Base-by-base conservation (phyloP, 2,329 filamentous ascomycete species). In the Exophiala calicioides region DNA sequence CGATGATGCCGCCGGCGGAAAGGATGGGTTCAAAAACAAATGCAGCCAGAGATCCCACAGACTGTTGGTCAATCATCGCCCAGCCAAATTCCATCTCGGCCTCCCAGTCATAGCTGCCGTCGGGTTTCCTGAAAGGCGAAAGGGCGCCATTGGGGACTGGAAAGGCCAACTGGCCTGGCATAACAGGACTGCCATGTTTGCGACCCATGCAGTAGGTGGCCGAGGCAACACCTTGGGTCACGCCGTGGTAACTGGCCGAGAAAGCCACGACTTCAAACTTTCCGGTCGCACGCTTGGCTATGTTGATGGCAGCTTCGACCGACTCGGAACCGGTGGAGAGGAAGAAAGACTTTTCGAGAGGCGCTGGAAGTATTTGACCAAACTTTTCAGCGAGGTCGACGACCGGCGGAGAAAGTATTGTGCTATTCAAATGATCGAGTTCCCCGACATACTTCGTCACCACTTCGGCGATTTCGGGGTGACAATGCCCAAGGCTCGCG, bases 231-330 rank as follows among this genome's bases (percentile, higher is more conserved):
- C 69, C 76, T 3, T 69, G 68, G 0, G 80, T 84, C 47, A 85
- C 68, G 12, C 81, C 81, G 62, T 86, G 81, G 68, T 75, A 85
- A 23, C 75, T 79, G 0, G 75, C 75, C 0, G 71, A 73, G 41
- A 85, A 68, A 0, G 71, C 82, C 3, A 85, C 78, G 39, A 86
- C 74, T 60, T 85, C 80, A 56, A 80, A 85, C 41, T 81, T 84
- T 1, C 80, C 79, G 0, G 81, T 85, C 57, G 75, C 81, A 7
- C 71, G 65, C 56, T 85, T 85, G 3, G 82, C 81, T 55, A 85
- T 71, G 46, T 80, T 79, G 47, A 85, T 81, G 2, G 82, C 82
- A 3, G 79, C 80, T 54, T 86, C 81, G 50, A 74, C 79, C 33
- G 69, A 74, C 59, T 83, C 79, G 2, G 70, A 73, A 1, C 79